Evolutionary conservation across 805 yeast species (phyloP).

Genomic region (Spathaspora boniae): DNA sequence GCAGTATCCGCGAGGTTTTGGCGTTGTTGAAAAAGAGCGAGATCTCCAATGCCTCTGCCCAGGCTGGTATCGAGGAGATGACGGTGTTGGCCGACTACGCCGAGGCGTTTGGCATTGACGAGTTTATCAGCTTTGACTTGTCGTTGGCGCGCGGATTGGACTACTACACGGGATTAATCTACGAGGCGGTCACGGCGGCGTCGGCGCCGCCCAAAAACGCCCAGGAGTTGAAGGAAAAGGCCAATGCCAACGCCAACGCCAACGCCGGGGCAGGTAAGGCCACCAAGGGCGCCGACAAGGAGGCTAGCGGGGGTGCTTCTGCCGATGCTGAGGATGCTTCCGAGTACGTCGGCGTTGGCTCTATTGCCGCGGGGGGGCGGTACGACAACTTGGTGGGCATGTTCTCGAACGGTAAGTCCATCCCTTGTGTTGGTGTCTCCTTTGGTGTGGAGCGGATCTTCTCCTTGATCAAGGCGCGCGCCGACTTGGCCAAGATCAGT

Average conservation of each 20-base stretch:
- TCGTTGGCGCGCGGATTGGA: constrained; percentile 97
- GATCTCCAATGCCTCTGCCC: constrained; percentile 64
- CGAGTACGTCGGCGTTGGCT: constrained; percentile 96
- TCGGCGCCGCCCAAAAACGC: constrained; percentile 94
- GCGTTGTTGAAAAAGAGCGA: constrained; percentile 54
- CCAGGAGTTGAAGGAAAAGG: constrained; percentile 54
- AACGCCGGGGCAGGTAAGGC: too few species aligned
- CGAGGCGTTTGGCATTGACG: constrained; percentile 74
- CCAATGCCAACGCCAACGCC: too few species aligned
- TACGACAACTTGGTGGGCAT: constrained; percentile 95
- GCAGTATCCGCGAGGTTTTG: constrained; percentile 65
- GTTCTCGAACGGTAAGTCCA: constrained; percentile 89
- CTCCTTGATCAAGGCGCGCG: constrained; percentile 79
- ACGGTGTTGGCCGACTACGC: constrained; percentile 67
- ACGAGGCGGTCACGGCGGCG: constrained; percentile 92
- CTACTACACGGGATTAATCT: constrained; percentile 94
- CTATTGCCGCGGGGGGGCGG: constrained; percentile 98
- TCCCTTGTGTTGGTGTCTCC: constrained; percentile 97
- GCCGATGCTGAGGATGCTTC: constrained; percentile 84
- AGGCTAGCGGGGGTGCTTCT: constrained; percentile 22
- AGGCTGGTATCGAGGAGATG: constrained; percentile 80
- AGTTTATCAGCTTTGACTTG: constrained; percentile 77
- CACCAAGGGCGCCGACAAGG: constrained; percentile 9
- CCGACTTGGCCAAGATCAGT: constrained; percentile 60
- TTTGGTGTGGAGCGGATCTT: constrained; percentile 96